Conservation (phyloP, 2,329 filamentous ascomycete genomes). For the Aureobasidium subglaciale region DNA sequence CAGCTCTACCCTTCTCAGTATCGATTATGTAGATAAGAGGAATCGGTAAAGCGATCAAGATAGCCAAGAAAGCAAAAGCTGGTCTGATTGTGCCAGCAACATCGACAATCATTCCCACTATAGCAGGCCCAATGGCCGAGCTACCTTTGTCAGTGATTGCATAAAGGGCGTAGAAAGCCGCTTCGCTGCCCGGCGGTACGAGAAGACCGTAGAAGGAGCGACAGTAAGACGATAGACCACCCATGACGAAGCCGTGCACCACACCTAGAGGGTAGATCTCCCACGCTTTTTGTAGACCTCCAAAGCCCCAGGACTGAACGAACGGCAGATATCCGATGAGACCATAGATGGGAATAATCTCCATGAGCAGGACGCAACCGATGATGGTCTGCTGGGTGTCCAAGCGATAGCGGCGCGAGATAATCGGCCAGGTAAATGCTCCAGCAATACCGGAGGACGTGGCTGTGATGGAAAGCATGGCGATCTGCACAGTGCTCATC, state of each 20-base stretch:
- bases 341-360: slow-evolving; percentile 83
- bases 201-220: slow-evolving; percentile 82
- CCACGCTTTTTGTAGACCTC: slow-evolving; percentile 79
- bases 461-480: slow-evolving; percentile 81
- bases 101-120: slow-evolving; percentile 85
- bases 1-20: slow-evolving; percentile 50
- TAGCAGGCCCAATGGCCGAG: slow-evolving; percentile 80
- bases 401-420: slow-evolving; percentile 61
- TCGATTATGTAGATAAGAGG: slow-evolving; percentile 75
- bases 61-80: slow-evolving; percentile 80
- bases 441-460: slow-evolving; percentile 79
- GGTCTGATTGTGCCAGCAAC: slow-evolving; percentile 37
- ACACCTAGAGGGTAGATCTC: slow-evolving; percentile 86
- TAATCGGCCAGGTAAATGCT: slow-evolving; percentile 76
- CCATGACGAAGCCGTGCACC: slow-evolving; percentile 82
- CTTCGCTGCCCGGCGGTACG: slow-evolving; percentile 85
- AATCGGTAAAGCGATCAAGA: slow-evolving; percentile 68
- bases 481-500: slow-evolving; percentile 79
- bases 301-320: slow-evolving; percentile 62
- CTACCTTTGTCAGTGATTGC: slow-evolving; percentile 94
- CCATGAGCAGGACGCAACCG: slow-evolving; percentile 75
- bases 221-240: slow-evolving; percentile 81
- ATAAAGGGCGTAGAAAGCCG: slow-evolving; percentile 88
- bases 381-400: slow-evolving; percentile 77
- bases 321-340: slow-evolving; percentile 75